Evolutionary conservation across 768 basidiomycete genomes (phyloP).

Genomic region (Lyophyllum decastes): DNA sequence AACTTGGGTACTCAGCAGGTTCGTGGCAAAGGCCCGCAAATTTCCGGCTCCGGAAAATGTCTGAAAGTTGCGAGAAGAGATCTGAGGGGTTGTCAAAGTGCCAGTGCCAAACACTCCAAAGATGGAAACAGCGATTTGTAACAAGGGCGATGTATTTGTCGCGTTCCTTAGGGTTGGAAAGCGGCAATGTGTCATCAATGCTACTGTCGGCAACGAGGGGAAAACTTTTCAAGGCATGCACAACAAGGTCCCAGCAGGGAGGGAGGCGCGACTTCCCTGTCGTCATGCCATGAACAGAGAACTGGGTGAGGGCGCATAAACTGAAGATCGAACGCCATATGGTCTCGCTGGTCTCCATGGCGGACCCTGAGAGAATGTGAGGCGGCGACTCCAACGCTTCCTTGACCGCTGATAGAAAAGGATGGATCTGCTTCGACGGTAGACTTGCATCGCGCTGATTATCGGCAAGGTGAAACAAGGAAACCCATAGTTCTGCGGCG

Average conservation of each 20-base stretch:
- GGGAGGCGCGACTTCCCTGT: conserved; percentile 38
- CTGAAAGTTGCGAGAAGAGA: conserved; percentile 64
- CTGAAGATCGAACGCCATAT: conserved; percentile 74
- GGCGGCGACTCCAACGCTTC: conserved; percentile 30
- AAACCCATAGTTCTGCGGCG: conserved; percentile 74
- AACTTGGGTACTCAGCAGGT: conserved; percentile 67
- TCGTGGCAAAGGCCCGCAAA: conserved; percentile 72
- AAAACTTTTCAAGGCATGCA: conserved; percentile 58
- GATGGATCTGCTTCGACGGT: conserved; percentile 23
- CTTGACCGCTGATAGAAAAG: conserved; percentile 49
- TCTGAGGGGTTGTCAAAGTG: conserved; percentile 51
- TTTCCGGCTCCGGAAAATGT: conserved; percentile 76
- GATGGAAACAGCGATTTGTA: conserved; percentile 69
- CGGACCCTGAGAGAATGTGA: conserved; percentile 24
- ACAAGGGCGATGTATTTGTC: conserved; percentile 75
- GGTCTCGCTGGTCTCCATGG: conserved; percentile 56
- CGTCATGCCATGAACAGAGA: conserved; percentile 54
- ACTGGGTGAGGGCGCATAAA: conserved; percentile 77
- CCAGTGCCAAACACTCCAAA: conserved; percentile 84
- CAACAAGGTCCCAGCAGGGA: conserved; percentile 68
- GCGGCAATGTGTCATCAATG: conserved; percentile 39
- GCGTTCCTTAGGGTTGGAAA: conserved; percentile 46
- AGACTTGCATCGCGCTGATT: conserved; percentile 18
- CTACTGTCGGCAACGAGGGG: conserved; percentile 50
- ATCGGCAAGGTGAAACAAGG: conserved; percentile 59